phyloP scores from a whole-genome alignment of 2,329 filamentous ascomycete species.

The Exophiala sp. region DNA sequence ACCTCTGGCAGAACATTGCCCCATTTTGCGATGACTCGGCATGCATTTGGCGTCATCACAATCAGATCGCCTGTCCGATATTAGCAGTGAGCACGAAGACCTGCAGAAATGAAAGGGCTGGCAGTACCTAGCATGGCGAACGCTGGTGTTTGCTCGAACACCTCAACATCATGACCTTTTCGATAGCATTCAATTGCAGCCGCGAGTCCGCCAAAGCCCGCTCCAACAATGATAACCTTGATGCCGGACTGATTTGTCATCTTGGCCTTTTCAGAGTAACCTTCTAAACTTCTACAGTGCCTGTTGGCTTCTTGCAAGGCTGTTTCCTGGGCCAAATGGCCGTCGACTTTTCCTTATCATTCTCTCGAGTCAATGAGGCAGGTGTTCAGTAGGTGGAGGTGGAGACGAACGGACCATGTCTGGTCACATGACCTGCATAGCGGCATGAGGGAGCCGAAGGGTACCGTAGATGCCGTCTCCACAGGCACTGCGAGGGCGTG shows the following conservation, averaged over 20 bases:
- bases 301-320: no score
- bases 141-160: background rate
- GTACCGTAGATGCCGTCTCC: no score
- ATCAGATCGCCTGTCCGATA: background rate
- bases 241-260: background rate
- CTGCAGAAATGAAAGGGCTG: background rate
- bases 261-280: no score
- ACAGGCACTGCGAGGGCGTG: no score
- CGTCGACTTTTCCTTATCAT: no score
- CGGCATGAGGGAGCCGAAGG: no score
- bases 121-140: background rate
- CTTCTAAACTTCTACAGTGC: no score
- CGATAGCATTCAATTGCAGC: slow-evolving; percentile 3
- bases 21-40: background rate
- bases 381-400: no score
- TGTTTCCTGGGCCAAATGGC: no score
- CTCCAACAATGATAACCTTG: slow-evolving; percentile 23
- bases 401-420: no score
- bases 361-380: no score
- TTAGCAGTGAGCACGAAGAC: background rate
- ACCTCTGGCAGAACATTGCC: background rate
- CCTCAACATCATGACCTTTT: background rate
- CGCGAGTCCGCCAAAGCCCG: slow-evolving; percentile 17
- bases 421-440: no score
- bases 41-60: background rate